Evolutionary conservation across 106 monocot genomes (phyloP), one percentile per base, ranked within the genome.

Genomic region (Agapanthus africanus): DNA sequence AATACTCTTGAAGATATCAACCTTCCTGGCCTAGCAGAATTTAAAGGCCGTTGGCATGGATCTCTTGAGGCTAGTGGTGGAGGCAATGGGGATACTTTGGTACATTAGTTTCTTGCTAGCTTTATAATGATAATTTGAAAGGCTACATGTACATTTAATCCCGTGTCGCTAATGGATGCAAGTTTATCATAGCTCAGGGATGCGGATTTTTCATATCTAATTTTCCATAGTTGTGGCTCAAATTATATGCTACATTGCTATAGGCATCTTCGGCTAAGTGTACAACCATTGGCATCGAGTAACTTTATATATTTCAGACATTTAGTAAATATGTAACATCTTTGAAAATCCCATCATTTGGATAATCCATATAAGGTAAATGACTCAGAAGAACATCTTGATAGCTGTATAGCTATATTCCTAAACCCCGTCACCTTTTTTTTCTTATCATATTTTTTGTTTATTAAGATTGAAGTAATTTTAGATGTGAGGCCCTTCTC

Each of bases 1-100:
- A 69, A 67, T 75, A 78, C 75, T 67, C 74, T 90, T 40, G 99
- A 93, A 73, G 99, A 99, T 66, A 83, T 99, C 42, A 63, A 41
- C 60, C 90, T 94, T 56, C 99, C 99, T 59, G 99, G 87, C 59
- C 83, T 99, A 81, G 82, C 90, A 51, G 99, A 99, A 89, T 77
- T 99, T 32, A 84, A 73, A 77, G 99, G 99, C 52, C 73, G 65
- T 54, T 97, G 97, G 97, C 86, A 68, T 70, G 97, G 97, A 1
- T 88, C 88, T 77, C 90, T 99, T 77, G 93, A 99, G 77, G 92
- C 99, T 40, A 93, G 93, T 76, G 99, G 99, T 67, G 99, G 99
- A 22, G 99, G 99, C 70, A 83, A 99, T 71, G 99, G 99, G 4
- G 99, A 99, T 78, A 99, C 99, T 65, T 72, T 76, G 87, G 99